These are phyloP conservation scores for Neurospora sp. DNA, from an alignment of 495 filamentous ascomycete genomes.

Conservation along the genomic window DNA sequence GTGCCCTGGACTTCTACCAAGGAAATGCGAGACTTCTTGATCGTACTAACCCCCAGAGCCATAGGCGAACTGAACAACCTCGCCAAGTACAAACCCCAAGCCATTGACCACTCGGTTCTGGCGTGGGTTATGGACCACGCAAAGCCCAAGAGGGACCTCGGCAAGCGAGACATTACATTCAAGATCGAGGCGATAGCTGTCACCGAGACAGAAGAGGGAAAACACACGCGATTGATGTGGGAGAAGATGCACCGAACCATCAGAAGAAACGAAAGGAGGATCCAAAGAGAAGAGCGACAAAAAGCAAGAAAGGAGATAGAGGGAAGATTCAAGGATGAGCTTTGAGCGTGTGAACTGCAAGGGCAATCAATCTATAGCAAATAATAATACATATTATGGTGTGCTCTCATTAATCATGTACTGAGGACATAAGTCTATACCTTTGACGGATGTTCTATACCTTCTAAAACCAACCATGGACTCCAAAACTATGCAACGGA, in stretches of 20 bases:
- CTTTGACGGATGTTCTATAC: not conserved
- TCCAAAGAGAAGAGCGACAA: slow-evolving; percentile 16
- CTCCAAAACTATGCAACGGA: not conserved
- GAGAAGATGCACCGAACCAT: slow-evolving; percentile 19
- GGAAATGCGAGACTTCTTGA: not conserved
- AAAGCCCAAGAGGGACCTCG: slow-evolving; percentile 19
- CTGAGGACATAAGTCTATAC: not conserved
- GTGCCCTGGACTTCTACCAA: not conserved
- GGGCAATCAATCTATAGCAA: not conserved
- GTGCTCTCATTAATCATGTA: not conserved
- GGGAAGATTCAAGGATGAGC: slow-evolving; percentile 15
- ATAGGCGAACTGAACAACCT: slow-evolving; percentile 20
- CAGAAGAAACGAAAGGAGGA: slow-evolving; percentile 16
- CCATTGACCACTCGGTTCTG: slow-evolving; percentile 16
- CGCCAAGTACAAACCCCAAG: slow-evolving; percentile 15
- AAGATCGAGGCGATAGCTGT: slow-evolving; percentile 23
- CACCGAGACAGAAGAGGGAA: slow-evolving; percentile 21
- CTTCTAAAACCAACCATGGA: not conserved
- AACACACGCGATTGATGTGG: slow-evolving; percentile 21
- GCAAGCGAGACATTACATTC: slow-evolving; percentile 23
- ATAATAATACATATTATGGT: not conserved
- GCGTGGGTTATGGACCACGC: slow-evolving; percentile 23
- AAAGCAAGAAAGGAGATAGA: slow-evolving; percentile 14
- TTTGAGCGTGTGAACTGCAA: slow-evolving; percentile 1
- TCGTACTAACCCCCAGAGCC: not conserved